These are phyloP conservation scores for Boletus edulis DNA, from an alignment of 768 basidiomycete species.

Conservation along the genomic window DNA sequence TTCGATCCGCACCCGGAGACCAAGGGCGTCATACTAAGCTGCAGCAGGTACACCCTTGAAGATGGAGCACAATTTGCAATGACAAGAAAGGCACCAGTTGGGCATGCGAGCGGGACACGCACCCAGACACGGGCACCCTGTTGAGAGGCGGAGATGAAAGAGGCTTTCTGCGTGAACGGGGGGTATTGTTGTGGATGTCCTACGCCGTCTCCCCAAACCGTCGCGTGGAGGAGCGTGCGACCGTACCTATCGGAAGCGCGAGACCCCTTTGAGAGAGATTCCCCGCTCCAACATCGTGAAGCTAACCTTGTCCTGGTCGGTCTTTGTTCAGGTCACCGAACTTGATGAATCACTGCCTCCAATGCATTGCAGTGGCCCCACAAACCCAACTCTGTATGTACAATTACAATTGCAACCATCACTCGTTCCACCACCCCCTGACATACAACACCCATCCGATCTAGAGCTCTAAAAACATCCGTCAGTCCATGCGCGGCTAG, in stretches of 20 bases:
- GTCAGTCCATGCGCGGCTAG: neutral
- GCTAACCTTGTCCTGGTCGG: slow-evolving; percentile 33
- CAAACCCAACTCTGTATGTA: neutral
- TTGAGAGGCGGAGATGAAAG: slow-evolving; percentile 26
- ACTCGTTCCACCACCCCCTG: neutral
- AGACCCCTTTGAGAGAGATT: slow-evolving; percentile 14
- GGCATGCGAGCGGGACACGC: no score
- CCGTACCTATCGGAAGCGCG: slow-evolving; percentile 19
- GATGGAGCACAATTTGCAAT: slow-evolving; percentile 22
- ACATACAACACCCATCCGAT: neutral
- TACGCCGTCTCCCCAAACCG: slow-evolving; percentile 18
- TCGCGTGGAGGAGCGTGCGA: slow-evolving; percentile 12
- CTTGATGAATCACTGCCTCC: no score
- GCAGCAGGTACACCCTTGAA: neutral
- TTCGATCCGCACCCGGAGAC: slow-evolving; percentile 19
- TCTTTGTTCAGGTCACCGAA: slow-evolving; percentile 17
- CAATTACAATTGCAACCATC: slow-evolving; percentile 7
- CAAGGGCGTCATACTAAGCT: neutral
- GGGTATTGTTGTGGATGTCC: slow-evolving; percentile 9
- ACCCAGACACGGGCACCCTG: slow-evolving; percentile 9
- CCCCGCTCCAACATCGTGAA: slow-evolving; percentile 20
- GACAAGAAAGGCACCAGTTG: neutral
- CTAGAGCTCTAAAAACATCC: slow-evolving; percentile 22
- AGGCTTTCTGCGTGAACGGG: neutral
- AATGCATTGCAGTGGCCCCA: no score